Conservation (phyloP, 2,329 filamentous ascomycete species). For the Fusarium sp. region DNA sequence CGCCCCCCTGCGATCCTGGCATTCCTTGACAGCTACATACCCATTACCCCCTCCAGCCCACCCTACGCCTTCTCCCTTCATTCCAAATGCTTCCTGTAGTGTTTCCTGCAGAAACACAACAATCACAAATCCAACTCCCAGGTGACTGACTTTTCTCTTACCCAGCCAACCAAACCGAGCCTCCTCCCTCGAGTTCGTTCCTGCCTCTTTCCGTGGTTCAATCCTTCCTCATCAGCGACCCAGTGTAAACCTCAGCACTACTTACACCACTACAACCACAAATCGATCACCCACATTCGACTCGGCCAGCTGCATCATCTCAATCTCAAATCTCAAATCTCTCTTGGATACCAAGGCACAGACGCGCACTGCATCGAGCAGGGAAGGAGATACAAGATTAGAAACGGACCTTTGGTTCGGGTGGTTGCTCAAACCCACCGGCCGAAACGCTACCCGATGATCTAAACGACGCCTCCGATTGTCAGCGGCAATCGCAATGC, state of each 20-base stretch:
- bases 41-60: slow-evolving; percentile 27
- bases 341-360: slow-evolving; percentile 37
- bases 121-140: slow-evolving; percentile 20
- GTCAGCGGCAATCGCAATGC: slow-evolving; percentile 49
- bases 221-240: slow-evolving; percentile 4
- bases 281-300: background rate
- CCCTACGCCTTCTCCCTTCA: slow-evolving; percentile 40
- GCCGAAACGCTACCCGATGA: slow-evolving; percentile 43
- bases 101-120: slow-evolving; percentile 38
- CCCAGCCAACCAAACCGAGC: slow-evolving; percentile 36
- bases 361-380: background rate
- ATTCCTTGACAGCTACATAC: slow-evolving; percentile 34
- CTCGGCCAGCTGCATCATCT: background rate
- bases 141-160: slow-evolving; percentile 35
- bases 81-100: slow-evolving; percentile 34
- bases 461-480: slow-evolving; percentile 36
- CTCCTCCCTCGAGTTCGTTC: slow-evolving; percentile 20
- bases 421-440: slow-evolving; percentile 36
- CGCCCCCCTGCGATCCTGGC: slow-evolving; percentile 33
- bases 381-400: slow-evolving; percentile 1
- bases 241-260: slow-evolving; percentile 15
- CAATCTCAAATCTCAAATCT: slow-evolving; percentile 2
- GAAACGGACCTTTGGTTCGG: slow-evolving; percentile 24
- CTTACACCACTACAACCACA: slow-evolving; percentile 27
- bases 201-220: slow-evolving; percentile 19